Conservation (phyloP, 495 filamentous ascomycete genomes). For the Hypoxylon crocopeplum region DNA sequence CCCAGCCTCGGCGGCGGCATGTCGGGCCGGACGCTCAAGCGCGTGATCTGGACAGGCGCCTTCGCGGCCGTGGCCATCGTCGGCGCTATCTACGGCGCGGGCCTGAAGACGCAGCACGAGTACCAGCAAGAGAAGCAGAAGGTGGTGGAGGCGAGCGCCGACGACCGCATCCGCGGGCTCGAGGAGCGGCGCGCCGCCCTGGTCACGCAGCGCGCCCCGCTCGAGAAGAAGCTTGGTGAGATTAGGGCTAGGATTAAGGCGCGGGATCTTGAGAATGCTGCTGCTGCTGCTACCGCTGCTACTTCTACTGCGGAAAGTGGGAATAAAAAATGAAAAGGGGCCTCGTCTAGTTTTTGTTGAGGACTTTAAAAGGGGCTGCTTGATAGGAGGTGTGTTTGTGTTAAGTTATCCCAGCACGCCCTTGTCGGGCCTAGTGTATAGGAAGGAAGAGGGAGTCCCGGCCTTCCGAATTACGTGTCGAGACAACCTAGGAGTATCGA, state of each 20-base stretch:
- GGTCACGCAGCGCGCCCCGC: constrained; percentile 37
- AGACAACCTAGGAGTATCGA: no score
- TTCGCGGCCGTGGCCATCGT: constrained; percentile 57
- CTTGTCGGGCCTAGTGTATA: no score
- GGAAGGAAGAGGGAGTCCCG: no score
- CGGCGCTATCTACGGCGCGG: constrained; percentile 63
- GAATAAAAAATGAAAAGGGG: no score
- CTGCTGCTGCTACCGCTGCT: background rate
- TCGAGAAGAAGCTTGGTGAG: constrained; percentile 47
- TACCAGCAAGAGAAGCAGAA: constrained; percentile 44
- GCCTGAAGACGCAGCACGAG: constrained; percentile 61
- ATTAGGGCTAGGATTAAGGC: constrained; percentile 41
- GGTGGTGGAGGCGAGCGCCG: constrained; percentile 37
- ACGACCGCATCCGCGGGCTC: constrained; percentile 47
- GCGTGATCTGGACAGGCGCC: constrained; percentile 53
- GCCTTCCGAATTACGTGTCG: no score
- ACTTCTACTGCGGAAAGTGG: background rate
- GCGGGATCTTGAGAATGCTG: constrained; percentile 6
- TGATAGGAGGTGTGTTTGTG: no score
- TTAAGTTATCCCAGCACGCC: no score
- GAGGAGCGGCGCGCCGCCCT: constrained; percentile 44
- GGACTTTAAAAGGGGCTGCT: no score
- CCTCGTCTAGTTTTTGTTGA: no score
- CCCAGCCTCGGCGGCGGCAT: background rate
- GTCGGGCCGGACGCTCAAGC: constrained; percentile 32